Percentiles rank a stretch among this genome's conserved stretches.
Evolutionary conservation across 139 green algal genomes (phyloP).

Genomic region (Astrephomene gubernaculifera): DNA sequence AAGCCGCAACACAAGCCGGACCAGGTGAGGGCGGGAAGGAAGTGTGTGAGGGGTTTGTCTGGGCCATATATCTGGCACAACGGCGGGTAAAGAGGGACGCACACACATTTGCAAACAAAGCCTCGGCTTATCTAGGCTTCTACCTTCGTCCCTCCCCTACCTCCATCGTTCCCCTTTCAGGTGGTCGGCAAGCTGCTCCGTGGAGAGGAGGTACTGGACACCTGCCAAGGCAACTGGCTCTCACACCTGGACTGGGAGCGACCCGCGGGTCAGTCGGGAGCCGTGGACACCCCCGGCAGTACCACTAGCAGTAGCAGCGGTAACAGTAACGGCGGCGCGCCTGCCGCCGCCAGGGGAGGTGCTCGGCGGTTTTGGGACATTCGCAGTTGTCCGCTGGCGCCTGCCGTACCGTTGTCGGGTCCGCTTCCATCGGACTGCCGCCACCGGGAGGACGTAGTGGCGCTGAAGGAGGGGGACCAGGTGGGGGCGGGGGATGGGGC

Average conservation of each 20-base stretch:
- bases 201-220: conserved; percentile 57
- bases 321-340: conserved; percentile 43
- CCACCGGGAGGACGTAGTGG: conserved; percentile 60
- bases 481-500: neutral
- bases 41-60: neutral
- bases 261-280: too few species aligned
- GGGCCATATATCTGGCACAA: neutral
- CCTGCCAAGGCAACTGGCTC: conserved; percentile 67
- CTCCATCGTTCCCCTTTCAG: too few species aligned
- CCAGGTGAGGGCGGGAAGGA: conserved; percentile 23
- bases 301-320: too few species aligned
- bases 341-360: neutral
- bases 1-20: conserved; percentile 54
- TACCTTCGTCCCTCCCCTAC: too few species aligned
- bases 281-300: too few species aligned
- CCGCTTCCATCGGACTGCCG: conserved; percentile 61
- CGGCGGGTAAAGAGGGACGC: too few species aligned
- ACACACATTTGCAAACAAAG: too few species aligned
- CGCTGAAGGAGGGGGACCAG: conserved; percentile 47
- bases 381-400: conserved; percentile 1
- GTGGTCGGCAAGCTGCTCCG: conserved; percentile 36
- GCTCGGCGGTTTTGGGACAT: conserved; percentile 45
- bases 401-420: neutral
- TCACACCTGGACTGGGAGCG: conserved; percentile 70
- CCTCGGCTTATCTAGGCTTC: too few species aligned